Evolutionary conservation across 2,329 filamentous ascomycete genomes (phyloP), one percentile per base, ranked within the genome.

Genomic region (Orbilia ellipsospora): DNA sequence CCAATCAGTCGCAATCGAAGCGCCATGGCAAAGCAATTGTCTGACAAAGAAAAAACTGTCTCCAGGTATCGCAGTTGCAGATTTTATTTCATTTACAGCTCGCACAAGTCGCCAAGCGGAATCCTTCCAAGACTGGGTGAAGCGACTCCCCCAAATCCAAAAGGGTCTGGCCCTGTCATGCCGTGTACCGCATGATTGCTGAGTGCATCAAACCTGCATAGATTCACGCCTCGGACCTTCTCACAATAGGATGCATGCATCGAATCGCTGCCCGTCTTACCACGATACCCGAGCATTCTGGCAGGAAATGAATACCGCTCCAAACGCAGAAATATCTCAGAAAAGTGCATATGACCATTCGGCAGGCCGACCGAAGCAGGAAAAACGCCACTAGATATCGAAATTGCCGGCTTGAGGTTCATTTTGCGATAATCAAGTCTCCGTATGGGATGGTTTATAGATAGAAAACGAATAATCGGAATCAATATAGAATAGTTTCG

Each of bases 341-440:
- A n/a, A n/a, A 18, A 26, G 12, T 13, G 50, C 57, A 50, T 50
- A 48, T 48, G 48, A 48, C 44, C 28, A 15, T 52, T 45, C 18
- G 44, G 15, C 8, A 15, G 16, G 20, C 13, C 48, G 28, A 31
- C 31, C 48, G 42, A 5, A 5, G n/a, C 4, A 7, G 31, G 50
- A 54, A 52, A 60, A 73, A 56, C 60, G 61, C 68, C 61, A 66
- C 54, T n/a, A 36, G 36, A 50, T 40, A 1, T 10, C 31, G 18
- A 56, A 42, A 48, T 64, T 59, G 66, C 52, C 51, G 59, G 31
- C 56, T 36, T 26, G 31, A 52, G 55, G 23, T 40, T 31, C 63
- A 51, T 63, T 42, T 60, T 28, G 63, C 64, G 63, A 64, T 64
- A 68, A 55, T 64, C 50, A 75, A 75, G 63, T 75, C 70, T 40